Evolutionary conservation across 2,329 filamentous ascomycete genomes (phyloP).

Genomic region (Rachicladosporium sp.): DNA sequence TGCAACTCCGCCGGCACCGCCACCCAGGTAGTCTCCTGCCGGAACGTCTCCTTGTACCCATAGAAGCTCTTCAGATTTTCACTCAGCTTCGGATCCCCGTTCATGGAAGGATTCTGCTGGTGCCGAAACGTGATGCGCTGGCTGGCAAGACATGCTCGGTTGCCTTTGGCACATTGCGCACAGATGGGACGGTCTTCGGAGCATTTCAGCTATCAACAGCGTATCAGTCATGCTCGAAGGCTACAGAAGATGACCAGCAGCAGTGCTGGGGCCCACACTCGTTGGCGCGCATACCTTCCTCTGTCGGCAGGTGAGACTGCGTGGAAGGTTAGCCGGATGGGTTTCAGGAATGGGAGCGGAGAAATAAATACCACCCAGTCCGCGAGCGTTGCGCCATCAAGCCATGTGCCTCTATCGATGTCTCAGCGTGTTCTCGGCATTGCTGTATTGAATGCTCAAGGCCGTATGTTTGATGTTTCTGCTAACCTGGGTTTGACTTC

Average conservation of each 20-base stretch:
- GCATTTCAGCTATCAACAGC: slow-evolving; percentile 43
- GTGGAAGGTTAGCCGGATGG: slow-evolving; percentile 17
- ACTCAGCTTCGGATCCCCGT: slow-evolving; percentile 34
- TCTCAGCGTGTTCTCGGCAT: too few species aligned
- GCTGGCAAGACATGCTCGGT: slow-evolving; percentile 47
- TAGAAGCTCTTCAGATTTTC: slow-evolving; percentile 48
- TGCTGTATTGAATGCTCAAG: too few species aligned
- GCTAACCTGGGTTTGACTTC: too few species aligned
- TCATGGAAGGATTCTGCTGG: slow-evolving; percentile 59
- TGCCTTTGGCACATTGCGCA: slow-evolving; percentile 48
- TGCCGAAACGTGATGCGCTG: slow-evolving; percentile 55
- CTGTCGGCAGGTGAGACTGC: slow-evolving; percentile 22
- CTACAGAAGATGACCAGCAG: neutral
- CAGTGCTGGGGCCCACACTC: neutral
- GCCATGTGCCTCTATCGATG: too few species aligned
- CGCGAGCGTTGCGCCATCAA: slow-evolving; percentile 20
- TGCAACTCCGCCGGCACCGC: slow-evolving; percentile 49
- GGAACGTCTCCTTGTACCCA: slow-evolving; percentile 54
- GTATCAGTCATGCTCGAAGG: slow-evolving; percentile 2
- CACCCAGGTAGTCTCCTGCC: slow-evolving; percentile 48
- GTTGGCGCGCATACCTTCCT: slow-evolving; percentile 16
- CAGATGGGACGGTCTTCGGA: slow-evolving; percentile 50
- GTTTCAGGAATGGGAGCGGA: neutral
- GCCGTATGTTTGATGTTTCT: too few species aligned
- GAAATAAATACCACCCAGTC: slow-evolving; percentile 21